A percentile compares a stretch with the other conserved stretches of the same genome.
Conservation (phyloP, 805 yeast genomes). For the Nakazawaea holstii region DNA sequence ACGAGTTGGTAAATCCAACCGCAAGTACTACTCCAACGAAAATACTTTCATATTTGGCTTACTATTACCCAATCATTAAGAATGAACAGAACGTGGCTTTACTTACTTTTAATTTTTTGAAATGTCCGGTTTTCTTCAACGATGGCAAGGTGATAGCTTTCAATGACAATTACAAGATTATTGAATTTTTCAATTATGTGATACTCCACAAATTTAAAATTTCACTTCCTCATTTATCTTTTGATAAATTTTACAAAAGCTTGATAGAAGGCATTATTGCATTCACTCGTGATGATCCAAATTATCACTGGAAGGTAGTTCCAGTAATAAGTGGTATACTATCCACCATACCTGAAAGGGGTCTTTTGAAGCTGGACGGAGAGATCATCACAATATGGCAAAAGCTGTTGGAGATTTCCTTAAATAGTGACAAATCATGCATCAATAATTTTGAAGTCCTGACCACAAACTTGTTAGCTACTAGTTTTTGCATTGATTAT, state of each 20-base stretch:
- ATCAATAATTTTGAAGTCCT: conserved; percentile 3
- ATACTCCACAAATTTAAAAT: conserved; percentile 39
- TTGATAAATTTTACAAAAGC: conserved; percentile 36
- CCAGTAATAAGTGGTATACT: conserved; percentile 43
- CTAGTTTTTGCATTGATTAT: conserved; percentile 2
- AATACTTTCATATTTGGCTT: conserved; percentile 40
- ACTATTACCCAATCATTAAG: conserved; percentile 46
- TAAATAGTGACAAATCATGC: neutral
- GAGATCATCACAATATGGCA: conserved; percentile 8
- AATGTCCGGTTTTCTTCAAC: conserved; percentile 32
- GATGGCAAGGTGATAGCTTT: conserved; percentile 20
- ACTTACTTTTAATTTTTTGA: conserved; percentile 37
- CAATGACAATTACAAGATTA: conserved; percentile 30
- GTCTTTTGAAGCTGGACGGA: neutral
- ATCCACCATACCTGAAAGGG: conserved; percentile 26
- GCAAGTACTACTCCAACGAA: conserved; percentile 24
- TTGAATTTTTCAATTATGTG: conserved; percentile 44
- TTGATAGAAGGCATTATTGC: conserved; percentile 29
- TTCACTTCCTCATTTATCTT: conserved; percentile 42
- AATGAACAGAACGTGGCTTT: conserved; percentile 39
- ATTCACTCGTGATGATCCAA: conserved; percentile 19
- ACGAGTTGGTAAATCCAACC: conserved; percentile 37
- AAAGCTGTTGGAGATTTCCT: conserved; percentile 6
- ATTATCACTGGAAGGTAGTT: conserved; percentile 37
- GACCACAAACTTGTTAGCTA: neutral